These are phyloP conservation scores for Russula vinacea DNA, from an alignment of 768 basidiomycete genomes.

Conservation along the genomic window DNA sequence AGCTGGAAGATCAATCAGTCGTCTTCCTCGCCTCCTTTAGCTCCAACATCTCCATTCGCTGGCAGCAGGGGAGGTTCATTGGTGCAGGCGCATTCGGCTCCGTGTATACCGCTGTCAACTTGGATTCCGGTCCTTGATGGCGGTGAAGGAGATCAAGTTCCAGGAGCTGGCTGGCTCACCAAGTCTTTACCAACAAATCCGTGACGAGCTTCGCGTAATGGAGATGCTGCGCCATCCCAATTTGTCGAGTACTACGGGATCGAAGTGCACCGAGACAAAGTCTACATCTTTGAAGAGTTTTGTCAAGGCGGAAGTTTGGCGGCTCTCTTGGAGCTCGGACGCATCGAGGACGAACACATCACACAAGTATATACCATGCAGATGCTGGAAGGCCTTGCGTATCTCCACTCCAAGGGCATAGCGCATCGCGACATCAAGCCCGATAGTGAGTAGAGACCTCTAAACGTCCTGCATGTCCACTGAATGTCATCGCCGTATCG, in stretches of 20 bases:
- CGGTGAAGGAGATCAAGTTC: constrained; percentile 98
- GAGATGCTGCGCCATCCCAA: constrained; percentile 97
- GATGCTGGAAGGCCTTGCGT: constrained; percentile 91
- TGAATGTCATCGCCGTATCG: neutral
- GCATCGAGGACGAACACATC: constrained; percentile 95
- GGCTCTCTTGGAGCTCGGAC: constrained; percentile 82
- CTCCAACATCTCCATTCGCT: constrained; percentile 91
- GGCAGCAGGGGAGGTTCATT: constrained; percentile 98
- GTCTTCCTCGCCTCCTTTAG: constrained; percentile 94
- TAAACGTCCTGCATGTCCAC: neutral
- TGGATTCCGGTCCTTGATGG: constrained; percentile 96
- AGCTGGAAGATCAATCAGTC: constrained; percentile 88
- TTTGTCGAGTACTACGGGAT: constrained; percentile 98
- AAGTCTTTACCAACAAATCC: constrained; percentile 86
- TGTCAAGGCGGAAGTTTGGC: constrained; percentile 95
- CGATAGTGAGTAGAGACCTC: constrained; percentile 67
- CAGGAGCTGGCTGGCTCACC: constrained; percentile 88
- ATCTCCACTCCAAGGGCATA: constrained; percentile 88
- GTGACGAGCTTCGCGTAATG: constrained; percentile 96
- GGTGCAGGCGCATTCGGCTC: constrained; percentile 98
- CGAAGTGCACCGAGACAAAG: constrained; percentile 97
- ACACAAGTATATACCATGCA: constrained; percentile 95
- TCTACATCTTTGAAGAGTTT: constrained; percentile 98
- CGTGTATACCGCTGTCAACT: constrained; percentile 98
- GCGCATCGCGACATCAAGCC: constrained; percentile 98